Conservation (phyloP, 352 stramenopile genomes). For the Globisporangium splendens region DNA sequence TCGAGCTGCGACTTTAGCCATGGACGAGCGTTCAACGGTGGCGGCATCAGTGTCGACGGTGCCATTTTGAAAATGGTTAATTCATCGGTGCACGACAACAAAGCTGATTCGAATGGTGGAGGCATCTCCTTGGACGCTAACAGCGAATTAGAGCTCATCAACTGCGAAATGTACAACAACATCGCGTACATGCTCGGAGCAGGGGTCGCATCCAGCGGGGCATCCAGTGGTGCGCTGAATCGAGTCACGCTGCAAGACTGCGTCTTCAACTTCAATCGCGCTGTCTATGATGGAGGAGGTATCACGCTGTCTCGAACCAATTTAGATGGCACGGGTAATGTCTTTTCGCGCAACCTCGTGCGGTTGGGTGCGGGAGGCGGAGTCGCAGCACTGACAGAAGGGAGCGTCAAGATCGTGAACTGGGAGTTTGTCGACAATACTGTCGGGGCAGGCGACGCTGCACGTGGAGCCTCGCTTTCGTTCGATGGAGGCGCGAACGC, state of each 20-base stretch:
- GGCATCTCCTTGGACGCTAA: conserved; percentile 22
- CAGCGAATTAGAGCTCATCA: conserved; percentile 19
- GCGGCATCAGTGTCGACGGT: conserved; percentile 25
- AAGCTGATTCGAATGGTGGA: conserved; percentile 13
- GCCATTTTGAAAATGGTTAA: conserved; percentile 16
- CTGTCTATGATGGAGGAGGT: conserved; percentile 21
- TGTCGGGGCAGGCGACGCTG: conserved; percentile 13
- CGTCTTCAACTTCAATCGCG: conserved; percentile 21
- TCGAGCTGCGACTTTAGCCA: conserved; percentile 15
- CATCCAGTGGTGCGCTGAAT: conserved; percentile 7
- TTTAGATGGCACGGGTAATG: conserved; percentile 17
- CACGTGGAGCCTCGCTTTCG: conserved; percentile 25
- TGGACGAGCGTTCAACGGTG: conserved; percentile 16
- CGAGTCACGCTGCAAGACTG: conserved; percentile 19
- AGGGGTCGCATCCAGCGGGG: conserved; percentile 20
- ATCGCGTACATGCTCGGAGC: conserved; percentile 23
- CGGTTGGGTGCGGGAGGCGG: conserved; percentile 22
- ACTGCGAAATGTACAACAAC: conserved; percentile 25
- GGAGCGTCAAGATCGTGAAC: conserved; percentile 13
- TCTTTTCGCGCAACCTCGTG: conserved; percentile 20
- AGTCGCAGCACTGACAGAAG: conserved; percentile 20
- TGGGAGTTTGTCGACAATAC: conserved; percentile 43
- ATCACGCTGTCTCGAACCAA: conserved; percentile 27
- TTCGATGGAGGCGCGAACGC: conserved; percentile 17
- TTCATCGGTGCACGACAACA: conserved; percentile 5